These are phyloP conservation scores for Aspergillus haitiensis DNA, from an alignment of 495 filamentous ascomycete genomes.

Conservation along the genomic window DNA sequence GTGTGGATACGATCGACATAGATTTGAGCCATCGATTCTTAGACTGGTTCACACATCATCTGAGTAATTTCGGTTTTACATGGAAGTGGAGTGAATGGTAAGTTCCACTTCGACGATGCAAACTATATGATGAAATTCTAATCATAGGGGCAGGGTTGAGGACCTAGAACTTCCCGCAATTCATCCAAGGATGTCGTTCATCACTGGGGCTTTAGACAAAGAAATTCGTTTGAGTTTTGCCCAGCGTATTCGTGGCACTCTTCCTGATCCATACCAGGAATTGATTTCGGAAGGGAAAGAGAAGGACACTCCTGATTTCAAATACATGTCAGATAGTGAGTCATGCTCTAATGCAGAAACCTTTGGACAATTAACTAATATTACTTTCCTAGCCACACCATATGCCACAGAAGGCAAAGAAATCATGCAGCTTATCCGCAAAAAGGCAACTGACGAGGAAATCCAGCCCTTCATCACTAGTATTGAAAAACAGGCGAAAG, in stretches of 20 bases:
- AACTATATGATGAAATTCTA: conserved; percentile 1
- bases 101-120: conserved; percentile 25
- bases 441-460: conserved; percentile 79
- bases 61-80: conserved; percentile 98
- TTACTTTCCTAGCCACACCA: conserved; percentile 61
- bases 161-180: conserved; percentile 74
- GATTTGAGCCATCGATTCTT: conserved; percentile 86
- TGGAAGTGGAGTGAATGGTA: conserved; percentile 99
- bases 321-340: conserved; percentile 79
- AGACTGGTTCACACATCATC: conserved; percentile 97
- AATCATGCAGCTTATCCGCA: conserved; percentile 72
- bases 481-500: conserved; percentile 73
- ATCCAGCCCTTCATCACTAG: conserved; percentile 71
- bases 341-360: conserved; percentile 15
- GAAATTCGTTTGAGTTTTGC: conserved; percentile 96
- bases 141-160: conserved; percentile 57
- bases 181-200: conserved; percentile 90
- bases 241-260: conserved; percentile 89
- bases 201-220: conserved; percentile 87
- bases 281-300: conserved; percentile 86
- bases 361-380: conserved; percentile 6
- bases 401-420: conserved; percentile 79
- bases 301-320: conserved; percentile 91
- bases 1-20: conserved; percentile 75
- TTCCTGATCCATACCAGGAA: conserved; percentile 79